Percentiles rank a stretch among this genome's conserved stretches.
Conservation (phyloP, 441 rosid genomes). For the Euphorbia celastroides region DNA sequence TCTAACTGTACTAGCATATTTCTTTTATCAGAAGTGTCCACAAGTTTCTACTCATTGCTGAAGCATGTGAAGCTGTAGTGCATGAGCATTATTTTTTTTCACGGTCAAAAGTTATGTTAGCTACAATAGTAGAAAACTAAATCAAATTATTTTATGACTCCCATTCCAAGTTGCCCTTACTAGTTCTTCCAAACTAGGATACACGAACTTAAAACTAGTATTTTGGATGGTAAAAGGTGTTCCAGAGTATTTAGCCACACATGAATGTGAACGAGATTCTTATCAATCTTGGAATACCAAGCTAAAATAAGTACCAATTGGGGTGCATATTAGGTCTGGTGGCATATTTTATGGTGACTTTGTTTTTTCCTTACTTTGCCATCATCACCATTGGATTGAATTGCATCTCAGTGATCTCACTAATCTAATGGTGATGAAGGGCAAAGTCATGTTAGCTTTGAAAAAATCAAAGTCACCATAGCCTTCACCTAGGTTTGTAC, state of each 20-base stretch:
- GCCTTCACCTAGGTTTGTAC: no score
- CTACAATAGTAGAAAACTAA: background rate
- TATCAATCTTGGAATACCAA: background rate
- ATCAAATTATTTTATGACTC: background rate
- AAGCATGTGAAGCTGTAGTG: background rate
- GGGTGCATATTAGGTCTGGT: background rate
- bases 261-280: background rate
- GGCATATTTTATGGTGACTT: no score
- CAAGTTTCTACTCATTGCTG: no score
- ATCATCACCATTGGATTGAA: no score
- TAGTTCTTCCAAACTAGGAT: conserved; percentile 1
- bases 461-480: no score
- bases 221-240: background rate
- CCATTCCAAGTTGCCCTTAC: background rate
- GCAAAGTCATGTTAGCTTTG: no score
- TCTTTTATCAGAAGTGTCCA: background rate
- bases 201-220: background rate
- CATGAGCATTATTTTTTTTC: no score
- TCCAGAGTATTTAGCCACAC: no score
- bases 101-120: background rate
- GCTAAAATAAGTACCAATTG: background rate
- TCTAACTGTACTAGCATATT: background rate
- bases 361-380: no score
- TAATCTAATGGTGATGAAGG: no score
- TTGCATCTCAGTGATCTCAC: no score